Base-by-base conservation (phyloP, 2,329 filamentous ascomycete species). In the Sclerotinia minor region DNA sequence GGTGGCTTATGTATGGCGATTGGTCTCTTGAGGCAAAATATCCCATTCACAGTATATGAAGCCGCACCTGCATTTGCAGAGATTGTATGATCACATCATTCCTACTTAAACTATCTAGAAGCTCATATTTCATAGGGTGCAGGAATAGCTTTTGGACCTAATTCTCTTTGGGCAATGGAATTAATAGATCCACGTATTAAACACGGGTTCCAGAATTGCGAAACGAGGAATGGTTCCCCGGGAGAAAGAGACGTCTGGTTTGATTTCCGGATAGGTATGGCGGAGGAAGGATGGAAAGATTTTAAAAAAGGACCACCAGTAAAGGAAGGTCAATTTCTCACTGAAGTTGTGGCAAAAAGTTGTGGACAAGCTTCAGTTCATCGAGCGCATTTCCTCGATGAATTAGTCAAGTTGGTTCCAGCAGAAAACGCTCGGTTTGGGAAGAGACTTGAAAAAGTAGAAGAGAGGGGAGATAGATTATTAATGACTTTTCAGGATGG, bases 401-500 rank as follows among this genome's bases (percentile, higher is more conserved):
- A 73, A 26, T 41, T 77, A 29, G 73, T 76, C 1, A 76, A 79
- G 38, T 67, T 80, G 6, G 72, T 84, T n/a, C 80, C 80, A 0
- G 76, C 77, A 8, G 73, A 78, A 9, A 69, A 74, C 7, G 75
- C 78, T 3, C 53, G 74, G 55, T 78, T 80, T 64, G 72, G 75
- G 1, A 80, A 80, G 70, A 73, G 76, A 38, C 59, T 81, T 3
- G 75, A 78, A 11, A 68, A 71, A n/a, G 71, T 77, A 41, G 73
- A 75, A 44, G 71, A 76, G 47, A 66, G 67, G 2, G 73, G 71
- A 17, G 72, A 71, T 44, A 76, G 72, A 55, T 69, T 76, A 67
- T 32, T 69, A 7, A 58, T 83, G 61, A 74, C 73, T 6, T 83
- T 85, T 67, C 71, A 76, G 1, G 83, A 85, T 73, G 82, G 82